Evolutionary conservation across 2,329 filamentous ascomycete genomes (phyloP).

Genomic region (Penicillium olsonii): DNA sequence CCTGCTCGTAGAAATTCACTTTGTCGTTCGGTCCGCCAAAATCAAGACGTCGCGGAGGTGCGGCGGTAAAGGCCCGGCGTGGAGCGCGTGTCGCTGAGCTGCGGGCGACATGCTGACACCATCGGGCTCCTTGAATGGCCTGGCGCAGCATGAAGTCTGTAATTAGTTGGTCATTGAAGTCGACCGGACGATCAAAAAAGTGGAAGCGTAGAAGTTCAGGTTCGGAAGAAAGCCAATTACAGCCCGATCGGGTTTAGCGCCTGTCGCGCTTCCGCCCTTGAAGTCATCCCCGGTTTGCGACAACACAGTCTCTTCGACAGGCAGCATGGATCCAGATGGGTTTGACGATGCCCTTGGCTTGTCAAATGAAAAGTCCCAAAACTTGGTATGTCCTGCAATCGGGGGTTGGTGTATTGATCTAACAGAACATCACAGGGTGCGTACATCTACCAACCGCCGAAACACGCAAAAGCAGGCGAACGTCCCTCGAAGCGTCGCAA

Average conservation of each 20-base stretch:
- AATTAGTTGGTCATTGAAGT: constrained; percentile 36
- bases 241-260: constrained; percentile 35
- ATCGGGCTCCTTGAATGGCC: constrained; percentile 46
- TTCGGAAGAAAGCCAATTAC: constrained; percentile 31
- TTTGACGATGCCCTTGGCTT: constrained; percentile 24
- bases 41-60: constrained; percentile 31
- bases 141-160: constrained; percentile 47
- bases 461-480: constrained; percentile 38
- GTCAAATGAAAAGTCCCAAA: constrained; percentile 32
- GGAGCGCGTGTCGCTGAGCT: constrained; percentile 30
- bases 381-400: constrained; percentile 25
- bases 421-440: constrained; percentile 52
- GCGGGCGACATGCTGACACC: constrained; percentile 45
- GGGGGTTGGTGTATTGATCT: constrained; percentile 8
- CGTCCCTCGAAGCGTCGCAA: constrained; percentile 62
- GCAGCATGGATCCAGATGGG: constrained; percentile 23
- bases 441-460: constrained; percentile 62
- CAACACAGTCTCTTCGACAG: constrained; percentile 7
- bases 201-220: constrained; percentile 16
- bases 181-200: constrained; percentile 6
- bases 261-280: constrained; percentile 21
- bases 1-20: constrained; percentile 47
- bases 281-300: constrained; percentile 22
- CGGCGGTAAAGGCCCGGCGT: constrained; percentile 34
- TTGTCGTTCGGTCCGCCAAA: constrained; percentile 43